Evolutionary conservation across 2,329 filamentous ascomycete genomes (phyloP).

Genomic region (Beauveria brongniartii): DNA sequence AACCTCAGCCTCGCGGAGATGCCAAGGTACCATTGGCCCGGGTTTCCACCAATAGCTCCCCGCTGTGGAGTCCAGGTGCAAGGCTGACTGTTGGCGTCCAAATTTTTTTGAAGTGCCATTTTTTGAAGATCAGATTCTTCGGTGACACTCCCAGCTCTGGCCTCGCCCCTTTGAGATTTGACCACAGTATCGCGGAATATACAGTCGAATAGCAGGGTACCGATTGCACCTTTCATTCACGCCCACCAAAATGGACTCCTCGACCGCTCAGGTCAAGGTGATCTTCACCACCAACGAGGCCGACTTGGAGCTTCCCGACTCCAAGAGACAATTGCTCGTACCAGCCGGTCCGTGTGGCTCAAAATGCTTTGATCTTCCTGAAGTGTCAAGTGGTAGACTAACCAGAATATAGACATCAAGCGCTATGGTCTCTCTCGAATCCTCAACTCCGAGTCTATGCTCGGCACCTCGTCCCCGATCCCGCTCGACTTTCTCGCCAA

Average conservation of each 20-base stretch:
- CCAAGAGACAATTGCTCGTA: slow-evolving; percentile 53
- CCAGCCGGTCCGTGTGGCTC: slow-evolving; percentile 40
- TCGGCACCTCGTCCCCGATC: slow-evolving; percentile 55
- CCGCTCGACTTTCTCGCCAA: slow-evolving; percentile 95
- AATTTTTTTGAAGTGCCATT: background rate
- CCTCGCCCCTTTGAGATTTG: background rate
- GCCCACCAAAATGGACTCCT: slow-evolving; percentile 26
- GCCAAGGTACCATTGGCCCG: background rate
- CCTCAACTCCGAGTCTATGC: slow-evolving; percentile 64
- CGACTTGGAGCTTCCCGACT: slow-evolving; percentile 55
- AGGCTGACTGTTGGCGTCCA: slow-evolving; percentile 1
- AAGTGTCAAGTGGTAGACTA: slow-evolving; percentile 2
- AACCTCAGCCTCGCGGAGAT: background rate
- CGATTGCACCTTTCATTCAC: background rate
- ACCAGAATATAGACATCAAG: slow-evolving; percentile 47
- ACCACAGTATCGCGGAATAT: background rate
- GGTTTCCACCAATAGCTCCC: background rate
- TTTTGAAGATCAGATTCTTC: background rate
- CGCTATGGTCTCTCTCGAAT: slow-evolving; percentile 64
- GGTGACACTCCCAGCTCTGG: background rate
- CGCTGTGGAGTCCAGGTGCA: background rate
- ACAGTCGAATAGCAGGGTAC: background rate
- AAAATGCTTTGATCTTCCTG: background rate
- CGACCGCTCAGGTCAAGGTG: slow-evolving; percentile 53
- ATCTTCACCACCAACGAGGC: slow-evolving; percentile 57